Conservation (phyloP, 2,329 filamentous ascomycete genomes). For the Penicillium sp. region DNA sequence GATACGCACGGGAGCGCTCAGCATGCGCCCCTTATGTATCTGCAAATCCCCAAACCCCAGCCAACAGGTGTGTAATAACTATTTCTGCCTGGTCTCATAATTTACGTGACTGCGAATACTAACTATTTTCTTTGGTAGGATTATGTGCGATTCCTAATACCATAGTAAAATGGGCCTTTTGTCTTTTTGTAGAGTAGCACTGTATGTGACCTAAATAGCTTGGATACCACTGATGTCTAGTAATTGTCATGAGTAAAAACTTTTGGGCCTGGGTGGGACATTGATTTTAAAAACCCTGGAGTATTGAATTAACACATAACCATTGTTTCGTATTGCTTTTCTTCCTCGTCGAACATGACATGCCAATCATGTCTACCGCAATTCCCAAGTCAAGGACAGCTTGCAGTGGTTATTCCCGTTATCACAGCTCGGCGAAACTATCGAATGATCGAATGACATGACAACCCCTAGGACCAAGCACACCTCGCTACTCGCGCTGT, state of each 20-base stretch:
- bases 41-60: not conserved
- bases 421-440: too few species aligned
- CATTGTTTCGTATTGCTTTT: too few species aligned
- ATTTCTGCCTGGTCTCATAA: not conserved
- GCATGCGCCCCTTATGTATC: constrained; percentile 1
- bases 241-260: too few species aligned
- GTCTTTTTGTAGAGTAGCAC: not conserved
- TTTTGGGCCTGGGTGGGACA: not conserved
- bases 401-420: too few species aligned
- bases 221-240: too few species aligned
- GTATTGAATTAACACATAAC: too few species aligned
- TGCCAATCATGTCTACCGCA: too few species aligned
- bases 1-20: constrained; percentile 1
- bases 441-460: too few species aligned
- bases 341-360: too few species aligned
- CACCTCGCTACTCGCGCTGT: too few species aligned
- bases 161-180: not conserved
- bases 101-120: not conserved
- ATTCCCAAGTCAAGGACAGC: too few species aligned
- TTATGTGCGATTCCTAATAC: not conserved
- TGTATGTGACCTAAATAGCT: not conserved
- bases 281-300: not conserved
- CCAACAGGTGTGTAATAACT: not conserved
- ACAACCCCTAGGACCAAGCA: too few species aligned
- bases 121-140: not conserved